Evolutionary conservation across 169 alveolate species (phyloP).

Genomic region (Eimeria necatrix): DNA sequence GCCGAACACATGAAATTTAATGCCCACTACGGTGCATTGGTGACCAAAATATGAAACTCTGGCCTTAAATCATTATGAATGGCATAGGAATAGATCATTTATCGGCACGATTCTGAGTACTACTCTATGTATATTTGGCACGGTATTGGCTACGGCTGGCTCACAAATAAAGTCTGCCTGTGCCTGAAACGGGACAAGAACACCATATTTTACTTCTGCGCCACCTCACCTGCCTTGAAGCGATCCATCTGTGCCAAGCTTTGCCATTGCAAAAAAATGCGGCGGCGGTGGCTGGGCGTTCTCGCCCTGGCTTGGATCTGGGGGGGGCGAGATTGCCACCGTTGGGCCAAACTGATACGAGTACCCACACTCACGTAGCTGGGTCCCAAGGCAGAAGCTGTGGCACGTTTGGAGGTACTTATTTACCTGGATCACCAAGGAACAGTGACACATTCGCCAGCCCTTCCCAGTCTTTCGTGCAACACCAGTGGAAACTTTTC

Average conservation of each 20-base stretch:
- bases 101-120: too few relatives aligned
- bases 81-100: not conserved
- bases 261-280: slow-evolving; percentile 78
- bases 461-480: not conserved
- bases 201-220: not conserved
- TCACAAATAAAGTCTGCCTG: too few relatives aligned
- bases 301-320: slow-evolving; percentile 75
- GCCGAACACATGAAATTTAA: too few relatives aligned
- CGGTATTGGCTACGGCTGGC: too few relatives aligned
- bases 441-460: not conserved
- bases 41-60: too few relatives aligned
- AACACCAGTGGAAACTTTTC: not conserved
- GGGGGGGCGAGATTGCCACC: slow-evolving; percentile 88
- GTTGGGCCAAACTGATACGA: slow-evolving; percentile 94
- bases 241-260: slow-evolving; percentile 87
- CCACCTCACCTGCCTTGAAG: slow-evolving; percentile 87
- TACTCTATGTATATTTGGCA: too few relatives aligned
- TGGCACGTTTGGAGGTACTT: slow-evolving; percentile 91
- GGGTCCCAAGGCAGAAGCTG: slow-evolving; percentile 92
- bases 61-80: not conserved
- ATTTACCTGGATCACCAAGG: slow-evolving; percentile 82
- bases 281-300: slow-evolving; percentile 76
- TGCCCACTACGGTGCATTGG: too few relatives aligned
- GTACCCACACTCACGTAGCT: slow-evolving; percentile 86
- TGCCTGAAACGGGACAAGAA: too few relatives aligned